These are phyloP conservation scores for Globisporangium irregulare DNA, from an alignment of 352 stramenopile species.

Conservation along the genomic window DNA sequence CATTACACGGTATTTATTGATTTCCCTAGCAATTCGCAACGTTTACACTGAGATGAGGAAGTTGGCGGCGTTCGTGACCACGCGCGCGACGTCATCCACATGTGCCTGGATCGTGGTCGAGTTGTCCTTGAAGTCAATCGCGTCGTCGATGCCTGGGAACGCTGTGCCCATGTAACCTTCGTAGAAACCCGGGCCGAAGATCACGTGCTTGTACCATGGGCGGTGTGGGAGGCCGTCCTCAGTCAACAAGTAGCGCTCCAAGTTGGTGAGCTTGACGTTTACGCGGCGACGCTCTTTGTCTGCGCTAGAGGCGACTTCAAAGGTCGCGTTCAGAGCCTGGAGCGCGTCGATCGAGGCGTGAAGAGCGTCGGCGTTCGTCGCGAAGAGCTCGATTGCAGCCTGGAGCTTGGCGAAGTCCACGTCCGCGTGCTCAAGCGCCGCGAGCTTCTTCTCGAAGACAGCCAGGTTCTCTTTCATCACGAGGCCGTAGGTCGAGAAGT, in stretches of 20 bases:
- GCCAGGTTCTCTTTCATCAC: slow-evolving; percentile 53
- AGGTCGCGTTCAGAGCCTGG: background rate
- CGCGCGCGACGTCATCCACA: slow-evolving; percentile 36
- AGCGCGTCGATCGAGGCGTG: slow-evolving; percentile 19
- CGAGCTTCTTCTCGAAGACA: slow-evolving; percentile 25
- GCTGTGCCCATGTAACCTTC: slow-evolving; percentile 47
- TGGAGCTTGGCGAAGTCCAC: slow-evolving; percentile 37
- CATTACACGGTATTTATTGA: background rate
- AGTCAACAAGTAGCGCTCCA: slow-evolving; percentile 44
- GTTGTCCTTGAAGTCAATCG: slow-evolving; percentile 42
- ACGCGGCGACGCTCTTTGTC: background rate
- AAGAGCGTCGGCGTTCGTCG: slow-evolving; percentile 28
- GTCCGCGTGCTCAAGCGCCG: slow-evolving; percentile 8
- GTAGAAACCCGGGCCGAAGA: slow-evolving; percentile 61
- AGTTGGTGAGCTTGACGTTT: slow-evolving; percentile 43
- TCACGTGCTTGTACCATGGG: slow-evolving; percentile 56
- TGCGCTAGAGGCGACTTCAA: background rate
- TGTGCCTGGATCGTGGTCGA: slow-evolving; percentile 34
- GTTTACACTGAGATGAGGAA: slow-evolving; percentile 25
- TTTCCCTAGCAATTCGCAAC: background rate
- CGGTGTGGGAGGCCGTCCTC: slow-evolving; percentile 44
- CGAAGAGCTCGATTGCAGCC: slow-evolving; percentile 43
- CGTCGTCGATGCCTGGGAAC: slow-evolving; percentile 50
- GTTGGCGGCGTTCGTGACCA: slow-evolving; percentile 31
- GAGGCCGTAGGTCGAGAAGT: slow-evolving; percentile 58